A percentile compares a stretch with the other conserved stretches of the same genome.
phyloP scores from a whole-genome alignment of 805 yeast genomes.

The Cyberlindnera euphorbiae region DNA sequence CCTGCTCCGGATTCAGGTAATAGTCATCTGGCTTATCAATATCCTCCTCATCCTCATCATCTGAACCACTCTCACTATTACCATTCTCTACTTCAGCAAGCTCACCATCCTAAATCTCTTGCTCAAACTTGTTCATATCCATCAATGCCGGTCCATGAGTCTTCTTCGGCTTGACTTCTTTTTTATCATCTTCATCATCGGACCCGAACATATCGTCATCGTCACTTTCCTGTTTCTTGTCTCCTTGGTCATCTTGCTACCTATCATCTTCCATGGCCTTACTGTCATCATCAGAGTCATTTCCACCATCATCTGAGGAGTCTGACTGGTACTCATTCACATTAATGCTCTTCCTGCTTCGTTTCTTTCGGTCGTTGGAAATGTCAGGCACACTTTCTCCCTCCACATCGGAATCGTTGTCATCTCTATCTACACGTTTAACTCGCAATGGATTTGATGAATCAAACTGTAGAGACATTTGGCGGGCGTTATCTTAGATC shows the following conservation, averaged over 20 bases:
- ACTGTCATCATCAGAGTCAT: slow-evolving; percentile 17
- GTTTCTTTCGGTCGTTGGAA: background rate
- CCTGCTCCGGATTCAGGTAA: slow-evolving; percentile 19
- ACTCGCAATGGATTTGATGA: too few species aligned
- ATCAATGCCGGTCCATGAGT: slow-evolving; percentile 23
- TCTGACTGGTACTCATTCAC: too few species aligned
- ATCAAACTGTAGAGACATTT: too few species aligned
- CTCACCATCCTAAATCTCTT: slow-evolving; percentile 16
- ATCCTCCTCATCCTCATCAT: slow-evolving; percentile 17
- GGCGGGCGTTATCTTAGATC: too few species aligned
- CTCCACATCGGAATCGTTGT: too few species aligned
- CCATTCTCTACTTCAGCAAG: slow-evolving; percentile 8
- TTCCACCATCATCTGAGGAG: slow-evolving; percentile 14
- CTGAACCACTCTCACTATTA: slow-evolving; percentile 19
- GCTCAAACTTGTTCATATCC: slow-evolving; percentile 36
- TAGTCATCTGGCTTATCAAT: slow-evolving; percentile 16
- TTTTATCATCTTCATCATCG: slow-evolving; percentile 15
- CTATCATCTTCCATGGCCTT: too few species aligned
- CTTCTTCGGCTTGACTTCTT: slow-evolving; percentile 8
- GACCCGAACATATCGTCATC: slow-evolving; percentile 22
- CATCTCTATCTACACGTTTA: too few species aligned
- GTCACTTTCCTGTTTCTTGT: slow-evolving; percentile 19
- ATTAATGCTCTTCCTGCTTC: background rate
- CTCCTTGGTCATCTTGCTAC: too few species aligned
- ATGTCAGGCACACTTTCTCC: too few species aligned